Evolutionary conservation across 169 alveolate genomes (phyloP), one percentile per base, ranked within the genome.

Genomic region (Plasmodium vivax): DNA sequence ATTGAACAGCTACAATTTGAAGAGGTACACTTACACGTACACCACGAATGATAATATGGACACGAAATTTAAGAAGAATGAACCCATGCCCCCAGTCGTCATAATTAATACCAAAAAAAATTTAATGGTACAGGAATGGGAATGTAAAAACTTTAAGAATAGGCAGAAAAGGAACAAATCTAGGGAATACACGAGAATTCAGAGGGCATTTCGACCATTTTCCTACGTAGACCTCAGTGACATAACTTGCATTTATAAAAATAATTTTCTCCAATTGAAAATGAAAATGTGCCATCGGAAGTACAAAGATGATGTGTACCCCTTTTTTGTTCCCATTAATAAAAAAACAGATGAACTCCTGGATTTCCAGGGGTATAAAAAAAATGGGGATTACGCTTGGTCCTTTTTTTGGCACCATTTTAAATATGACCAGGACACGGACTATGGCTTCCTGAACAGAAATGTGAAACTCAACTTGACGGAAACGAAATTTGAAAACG

Each of bases 121-220:
- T 77, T 56, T 54, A 16, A 77, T 87, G 90, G 73, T 87, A 16
- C 94, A 87, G 56, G 88, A 87, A 87, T 87, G 94, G 94, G 94
- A 87, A 87, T 77, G 83, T 10, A 77, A 80, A 87, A 74, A 87
- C 58, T 87, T 87, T 30, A 87, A 87, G 58, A 87, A 87, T 77
- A 54, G 94, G 43, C 94, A 79, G 68, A 87, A 87, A 73, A 75
- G 88, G 56, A 56, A 87, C 81, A 87, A 87, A 73, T 16, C 94
- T 10, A 54, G 62, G 27, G 94, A 87, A 87, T 87, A 56, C 27
- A 87, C 94, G 45, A 75, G 94, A 38, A 77, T 87, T 6, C 94
- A 87, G 81, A 87, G 94, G 45, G 94, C 94, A n/a, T 87, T 87
- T 45, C 79, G 94, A n/a, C 94, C 94, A 6, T 87, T 87, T 58